Conservation (phyloP, 2,329 filamentous ascomycete genomes). For the Aspergillus novofumigatus region DNA sequence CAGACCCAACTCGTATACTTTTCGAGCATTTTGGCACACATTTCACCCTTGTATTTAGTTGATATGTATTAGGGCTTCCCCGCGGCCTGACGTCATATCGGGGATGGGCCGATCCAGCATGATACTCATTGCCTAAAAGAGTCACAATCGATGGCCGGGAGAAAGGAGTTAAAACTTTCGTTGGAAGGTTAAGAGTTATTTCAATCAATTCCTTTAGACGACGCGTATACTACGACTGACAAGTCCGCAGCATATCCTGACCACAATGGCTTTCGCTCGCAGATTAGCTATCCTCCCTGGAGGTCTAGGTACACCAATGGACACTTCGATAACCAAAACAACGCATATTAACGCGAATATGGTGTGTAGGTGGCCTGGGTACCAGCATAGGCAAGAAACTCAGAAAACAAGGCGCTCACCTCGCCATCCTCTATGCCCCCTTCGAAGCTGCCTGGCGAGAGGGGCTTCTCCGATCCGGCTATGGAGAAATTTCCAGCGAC, state of each 20-base stretch:
- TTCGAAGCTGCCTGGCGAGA: conserved; percentile 40
- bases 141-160: too few relatives aligned
- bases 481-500: conserved; percentile 22
- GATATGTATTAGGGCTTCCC: too few relatives aligned
- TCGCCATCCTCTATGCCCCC: conserved; percentile 47
- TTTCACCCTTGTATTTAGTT: too few relatives aligned
- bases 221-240: too few relatives aligned
- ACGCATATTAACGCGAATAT: conserved; percentile 18
- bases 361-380: conserved; percentile 36
- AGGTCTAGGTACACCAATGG: conserved; percentile 34
- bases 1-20: too few relatives aligned
- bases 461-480: conserved; percentile 34
- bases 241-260: too few relatives aligned
- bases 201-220: too few relatives aligned
- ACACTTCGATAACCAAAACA: neutral
- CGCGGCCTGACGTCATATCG: neutral
- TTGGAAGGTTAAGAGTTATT: too few relatives aligned
- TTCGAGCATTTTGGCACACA: too few relatives aligned
- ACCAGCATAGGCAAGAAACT: conserved; percentile 42
- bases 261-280: conserved; percentile 34
- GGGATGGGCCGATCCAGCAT: neutral
- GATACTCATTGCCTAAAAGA: neutral
- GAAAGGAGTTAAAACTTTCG: too few relatives aligned
- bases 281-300: conserved; percentile 43
- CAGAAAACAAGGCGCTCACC: conserved; percentile 37